Evolutionary conservation across 208 protist genomes (phyloP).

Genomic region (Willaertia magna): DNA sequence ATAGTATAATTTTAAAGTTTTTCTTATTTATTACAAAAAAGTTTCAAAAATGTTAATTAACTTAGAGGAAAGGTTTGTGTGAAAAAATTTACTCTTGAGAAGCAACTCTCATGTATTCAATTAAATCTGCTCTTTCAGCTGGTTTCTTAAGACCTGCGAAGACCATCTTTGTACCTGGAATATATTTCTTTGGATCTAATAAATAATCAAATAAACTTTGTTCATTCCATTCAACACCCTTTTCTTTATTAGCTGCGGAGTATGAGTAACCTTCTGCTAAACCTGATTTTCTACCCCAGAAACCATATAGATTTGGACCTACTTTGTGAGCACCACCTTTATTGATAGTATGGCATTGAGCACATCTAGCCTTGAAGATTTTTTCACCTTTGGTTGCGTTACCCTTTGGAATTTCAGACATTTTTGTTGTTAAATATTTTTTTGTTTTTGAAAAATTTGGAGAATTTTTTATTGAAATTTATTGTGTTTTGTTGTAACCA

Average conservation of each 20-base stretch:
- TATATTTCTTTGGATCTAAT: slow-evolving; percentile 93
- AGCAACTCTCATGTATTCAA: slow-evolving; percentile 69
- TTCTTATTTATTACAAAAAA: too few species aligned
- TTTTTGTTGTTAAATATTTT: too few species aligned
- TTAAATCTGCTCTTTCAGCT: slow-evolving; percentile 79
- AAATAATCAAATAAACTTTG: slow-evolving; percentile 83
- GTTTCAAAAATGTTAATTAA: too few species aligned
- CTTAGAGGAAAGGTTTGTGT: too few species aligned
- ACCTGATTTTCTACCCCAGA: slow-evolving; percentile 55
- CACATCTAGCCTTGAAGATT: slow-evolving; percentile 77
- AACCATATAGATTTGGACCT: slow-evolving; percentile 62
- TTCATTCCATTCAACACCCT: slow-evolving; percentile 72
- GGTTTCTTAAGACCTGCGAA: slow-evolving; percentile 84
- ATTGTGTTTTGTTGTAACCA: too few species aligned
- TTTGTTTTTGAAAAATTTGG: too few species aligned
- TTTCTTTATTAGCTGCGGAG: slow-evolving; percentile 81
- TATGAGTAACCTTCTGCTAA: slow-evolving; percentile 74
- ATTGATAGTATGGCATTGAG: slow-evolving; percentile 73
- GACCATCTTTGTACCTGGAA: slow-evolving; percentile 91
- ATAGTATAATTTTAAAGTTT: too few species aligned
- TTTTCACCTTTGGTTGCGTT: slow-evolving; percentile 64
- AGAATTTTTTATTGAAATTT: too few species aligned
- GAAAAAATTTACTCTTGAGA: background rate
- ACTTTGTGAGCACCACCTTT: slow-evolving; percentile 71
- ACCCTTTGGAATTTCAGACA: slow-evolving; percentile 34